Evolutionary conservation across 179 eudicot species (phyloP).

Genomic region (Heliamphora ciliata): DNA sequence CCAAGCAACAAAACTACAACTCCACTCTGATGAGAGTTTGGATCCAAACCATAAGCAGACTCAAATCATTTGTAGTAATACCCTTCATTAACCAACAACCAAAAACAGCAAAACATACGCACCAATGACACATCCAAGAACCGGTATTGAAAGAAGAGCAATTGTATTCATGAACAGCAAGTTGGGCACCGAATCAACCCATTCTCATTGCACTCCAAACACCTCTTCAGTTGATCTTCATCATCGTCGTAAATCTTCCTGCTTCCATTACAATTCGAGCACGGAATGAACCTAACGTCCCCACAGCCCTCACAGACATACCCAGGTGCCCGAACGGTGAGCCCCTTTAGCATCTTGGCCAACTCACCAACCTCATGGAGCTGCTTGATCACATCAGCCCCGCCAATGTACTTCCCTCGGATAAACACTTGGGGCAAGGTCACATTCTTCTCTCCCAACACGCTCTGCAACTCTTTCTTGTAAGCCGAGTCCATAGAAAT

Average conservation of each 20-base stretch:
- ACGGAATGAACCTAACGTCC: conserved; percentile 71
- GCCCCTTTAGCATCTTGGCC: conserved; percentile 45
- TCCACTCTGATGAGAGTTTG: neutral
- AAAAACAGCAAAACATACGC: conserved; percentile 7
- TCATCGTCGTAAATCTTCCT: conserved; percentile 76
- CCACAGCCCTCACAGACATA: conserved; percentile 62
- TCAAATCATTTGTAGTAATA: neutral
- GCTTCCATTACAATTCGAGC: conserved; percentile 73
- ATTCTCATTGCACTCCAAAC: conserved; percentile 71
- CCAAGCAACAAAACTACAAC: neutral
- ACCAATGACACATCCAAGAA: conserved; percentile 13
- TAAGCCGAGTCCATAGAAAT: conserved; percentile 69
- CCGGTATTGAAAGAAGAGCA: neutral
- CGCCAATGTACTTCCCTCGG: conserved; percentile 58
- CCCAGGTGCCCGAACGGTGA: conserved; percentile 37
- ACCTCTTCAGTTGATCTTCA: conserved; percentile 52
- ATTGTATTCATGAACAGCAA: conserved; percentile 39
- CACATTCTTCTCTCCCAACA: conserved; percentile 42
- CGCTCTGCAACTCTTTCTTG: conserved; percentile 50
- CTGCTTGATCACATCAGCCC: conserved; percentile 62
- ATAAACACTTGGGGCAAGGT: conserved; percentile 83
- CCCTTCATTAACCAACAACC: neutral
- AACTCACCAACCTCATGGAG: conserved; percentile 65
- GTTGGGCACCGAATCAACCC: conserved; percentile 69
- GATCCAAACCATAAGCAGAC: conserved; percentile 1